Conservation (phyloP, 192 early-diverging fungal genomes). For the Gonapodya prolifera region DNA sequence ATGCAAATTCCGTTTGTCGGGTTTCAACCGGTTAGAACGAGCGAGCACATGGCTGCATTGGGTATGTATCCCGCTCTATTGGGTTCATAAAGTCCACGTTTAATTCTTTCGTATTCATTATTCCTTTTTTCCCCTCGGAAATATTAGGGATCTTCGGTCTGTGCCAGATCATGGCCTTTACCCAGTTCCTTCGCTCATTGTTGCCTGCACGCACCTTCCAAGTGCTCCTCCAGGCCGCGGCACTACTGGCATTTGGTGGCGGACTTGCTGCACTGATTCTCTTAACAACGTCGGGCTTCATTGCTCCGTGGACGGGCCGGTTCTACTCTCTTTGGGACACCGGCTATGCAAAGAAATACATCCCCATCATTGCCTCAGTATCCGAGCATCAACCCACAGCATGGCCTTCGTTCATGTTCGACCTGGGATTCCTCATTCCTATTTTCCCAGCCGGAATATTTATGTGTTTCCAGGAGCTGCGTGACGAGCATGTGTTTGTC, state of each 20-base stretch:
- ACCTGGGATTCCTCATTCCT: conserved; percentile 90
- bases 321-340: conserved; percentile 99
- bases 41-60: conserved; percentile 99
- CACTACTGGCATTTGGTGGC: conserved; percentile 32
- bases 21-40: conserved; percentile 91
- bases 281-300: conserved; percentile 67
- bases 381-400: conserved; percentile 99
- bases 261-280: conserved; percentile 52
- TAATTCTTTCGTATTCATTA: conserved; percentile 5
- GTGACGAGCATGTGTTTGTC: conserved; percentile 96
- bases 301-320: conserved; percentile 97
- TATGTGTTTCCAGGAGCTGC: conserved; percentile 88
- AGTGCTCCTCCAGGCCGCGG: conserved; percentile 49
- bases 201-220: conserved; percentile 79
- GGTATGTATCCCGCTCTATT: conserved; percentile 29
- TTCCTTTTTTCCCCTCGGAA: background rate
- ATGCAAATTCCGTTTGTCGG: conserved; percentile 99
- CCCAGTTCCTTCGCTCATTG: conserved; percentile 64
- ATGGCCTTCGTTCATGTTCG: conserved; percentile 99
- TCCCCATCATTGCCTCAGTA: conserved; percentile 99
- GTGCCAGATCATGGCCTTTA: conserved; percentile 88
- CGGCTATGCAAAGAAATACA: conserved; percentile 98
- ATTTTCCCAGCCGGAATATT: conserved; percentile 96
- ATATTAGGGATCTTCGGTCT: conserved; percentile 81
- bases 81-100: conserved; percentile 2